Evolutionary conservation across 139 green algal genomes (phyloP).

Genomic region (Chlamydomonas applanata): DNA sequence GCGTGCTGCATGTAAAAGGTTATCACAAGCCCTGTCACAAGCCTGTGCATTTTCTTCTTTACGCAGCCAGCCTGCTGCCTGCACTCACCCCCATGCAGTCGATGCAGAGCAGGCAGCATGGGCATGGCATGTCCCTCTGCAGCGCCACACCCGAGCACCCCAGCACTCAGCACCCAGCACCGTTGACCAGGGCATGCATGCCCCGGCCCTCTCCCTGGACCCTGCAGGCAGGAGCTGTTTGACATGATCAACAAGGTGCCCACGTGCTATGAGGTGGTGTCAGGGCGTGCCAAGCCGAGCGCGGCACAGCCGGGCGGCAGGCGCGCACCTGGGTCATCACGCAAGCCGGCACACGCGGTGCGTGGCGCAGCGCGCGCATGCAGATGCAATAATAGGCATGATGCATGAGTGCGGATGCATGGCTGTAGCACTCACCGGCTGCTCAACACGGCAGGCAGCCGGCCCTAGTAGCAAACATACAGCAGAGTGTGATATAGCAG

Average conservation of each 20-base stretch:
- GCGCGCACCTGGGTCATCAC: constrained; percentile 3
- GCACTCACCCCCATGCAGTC: neutral
- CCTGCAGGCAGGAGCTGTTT: constrained; percentile 79
- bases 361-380: too few relatives aligned
- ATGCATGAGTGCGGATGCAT: too few relatives aligned
- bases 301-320: neutral
- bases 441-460: neutral
- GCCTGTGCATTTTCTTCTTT: too few relatives aligned
- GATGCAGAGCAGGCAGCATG: neutral
- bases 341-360: constrained; percentile 16
- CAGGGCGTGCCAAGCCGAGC: constrained; percentile 40
- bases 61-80: too few relatives aligned
- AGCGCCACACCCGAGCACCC: neutral
- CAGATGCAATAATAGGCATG: too few relatives aligned
- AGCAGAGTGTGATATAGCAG: constrained; percentile 7
- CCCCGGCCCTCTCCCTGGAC: too few relatives aligned
- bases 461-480: too few relatives aligned
- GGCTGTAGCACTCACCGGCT: too few relatives aligned
- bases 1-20: too few relatives aligned
- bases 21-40: too few relatives aligned
- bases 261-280: constrained; percentile 87
- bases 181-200: neutral
- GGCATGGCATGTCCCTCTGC: neutral
- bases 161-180: neutral
- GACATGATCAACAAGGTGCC: constrained; percentile 83